phyloP scores from a whole-genome alignment of 148 eudicot genomes.

The Fagopyrum tataricum region DNA sequence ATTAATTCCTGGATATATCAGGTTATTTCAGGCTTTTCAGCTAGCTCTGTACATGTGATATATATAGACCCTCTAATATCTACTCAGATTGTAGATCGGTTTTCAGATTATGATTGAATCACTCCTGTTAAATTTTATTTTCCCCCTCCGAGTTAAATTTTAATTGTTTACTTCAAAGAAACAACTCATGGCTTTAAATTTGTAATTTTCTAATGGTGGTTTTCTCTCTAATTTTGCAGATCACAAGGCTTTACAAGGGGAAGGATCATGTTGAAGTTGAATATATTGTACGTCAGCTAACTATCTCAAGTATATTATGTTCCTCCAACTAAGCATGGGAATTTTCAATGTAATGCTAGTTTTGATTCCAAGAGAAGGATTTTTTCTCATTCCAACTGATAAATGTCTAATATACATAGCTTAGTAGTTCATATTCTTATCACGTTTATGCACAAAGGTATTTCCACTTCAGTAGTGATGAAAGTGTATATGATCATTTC shows the following conservation, averaged over 20 bases:
- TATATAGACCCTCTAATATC: too few species aligned
- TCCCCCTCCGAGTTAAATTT: too few species aligned
- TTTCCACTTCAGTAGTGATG: neutral
- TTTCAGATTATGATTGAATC: neutral
- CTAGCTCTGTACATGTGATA: neutral
- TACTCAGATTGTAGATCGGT: too few species aligned
- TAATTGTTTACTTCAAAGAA: neutral
- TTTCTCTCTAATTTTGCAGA: conserved; percentile 26
- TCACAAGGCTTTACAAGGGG: conserved; percentile 79
- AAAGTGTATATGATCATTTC: neutral
- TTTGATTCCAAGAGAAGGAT: neutral
- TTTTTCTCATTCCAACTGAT: neutral
- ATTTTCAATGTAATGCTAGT: neutral
- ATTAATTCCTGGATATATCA: conserved; percentile 83
- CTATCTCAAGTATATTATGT: neutral
- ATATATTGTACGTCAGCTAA: conserved; percentile 52
- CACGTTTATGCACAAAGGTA: neutral
- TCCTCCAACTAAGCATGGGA: too few species aligned
- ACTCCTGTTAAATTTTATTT: neutral
- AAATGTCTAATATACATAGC: neutral
- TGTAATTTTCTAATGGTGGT: neutral
- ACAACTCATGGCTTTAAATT: neutral
- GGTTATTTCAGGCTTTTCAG: conserved; percentile 31
- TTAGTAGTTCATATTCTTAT: neutral
- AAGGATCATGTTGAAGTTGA: conserved; percentile 92